Evolutionary conservation across 148 eudicot species (phyloP), one percentile per base, ranked within the genome.

Genomic region (Chenopodium quinoa): DNA sequence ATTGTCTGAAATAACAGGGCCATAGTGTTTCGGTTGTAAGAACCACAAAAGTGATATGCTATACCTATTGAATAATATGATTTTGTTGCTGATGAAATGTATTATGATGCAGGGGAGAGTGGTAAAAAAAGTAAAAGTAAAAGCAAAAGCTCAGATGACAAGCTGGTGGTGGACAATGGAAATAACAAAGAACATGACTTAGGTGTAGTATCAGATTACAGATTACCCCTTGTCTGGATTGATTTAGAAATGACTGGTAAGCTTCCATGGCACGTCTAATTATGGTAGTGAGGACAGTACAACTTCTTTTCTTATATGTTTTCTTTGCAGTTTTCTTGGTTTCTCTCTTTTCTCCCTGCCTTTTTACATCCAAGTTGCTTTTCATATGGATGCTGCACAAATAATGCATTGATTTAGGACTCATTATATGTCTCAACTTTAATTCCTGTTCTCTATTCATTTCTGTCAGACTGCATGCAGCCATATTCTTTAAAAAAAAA

Each of bases 211-310:
- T 75, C 70, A 65, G 85, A 83, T 50, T 92, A 80, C 81, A 90
- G 77, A 84, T 76, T 88, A 81, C 98, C 98, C 7, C 94, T 94
- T 44, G 97, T 92, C 79, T 94, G 98, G 98, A 94, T 94, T 85
- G 94, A 94, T 84, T 76, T 94, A 83, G 97, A 92, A 89, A 94
- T 91, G 93, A 92, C 98, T 50, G 97, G 98, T 92, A 83, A 71
- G 87, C 65, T 81, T 25, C n/a, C 60, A 40, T 73, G 65, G 40
- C 34, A 11, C 22, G 20, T 77, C 77, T 71, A 16, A 76, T 74
- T 23, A 3, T 66, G 74, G 34, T 32, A 64, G 6, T 16, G 71
- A 37, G 67, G 56, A 14, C 68, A 19, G 37, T 32, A 22, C 29
- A 19, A n/a, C 40, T 27, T 22, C 3, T 52, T 11, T 13, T 8